phyloP scores from a whole-genome alignment of 495 filamentous ascomycete genomes.

The Aspergillus wentii region DNA sequence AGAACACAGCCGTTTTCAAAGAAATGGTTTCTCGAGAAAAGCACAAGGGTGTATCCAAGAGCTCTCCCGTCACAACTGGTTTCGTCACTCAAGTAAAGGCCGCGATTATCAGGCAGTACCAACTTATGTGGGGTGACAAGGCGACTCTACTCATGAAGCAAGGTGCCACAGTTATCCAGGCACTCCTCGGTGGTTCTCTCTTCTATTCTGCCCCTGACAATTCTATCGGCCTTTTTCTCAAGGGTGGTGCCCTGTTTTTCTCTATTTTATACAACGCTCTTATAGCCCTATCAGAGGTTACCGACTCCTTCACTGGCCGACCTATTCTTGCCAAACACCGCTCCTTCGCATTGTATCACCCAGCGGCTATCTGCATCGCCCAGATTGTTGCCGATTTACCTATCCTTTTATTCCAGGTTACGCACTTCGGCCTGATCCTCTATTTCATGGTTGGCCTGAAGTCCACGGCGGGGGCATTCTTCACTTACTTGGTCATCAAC shows the following conservation, averaged over 20 bases:
- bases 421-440: slow-evolving; percentile 61
- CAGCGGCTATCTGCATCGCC: slow-evolving; percentile 66
- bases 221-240: slow-evolving; percentile 44
- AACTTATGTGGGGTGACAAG: slow-evolving; percentile 57
- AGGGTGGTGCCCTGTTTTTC: slow-evolving; percentile 63
- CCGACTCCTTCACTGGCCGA: slow-evolving; percentile 60
- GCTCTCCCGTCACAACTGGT: slow-evolving; percentile 52
- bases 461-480: slow-evolving; percentile 45
- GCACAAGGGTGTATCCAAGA: slow-evolving; percentile 31
- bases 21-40: slow-evolving; percentile 40
- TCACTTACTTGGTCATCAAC: slow-evolving; percentile 46
- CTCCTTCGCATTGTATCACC: slow-evolving; percentile 69
- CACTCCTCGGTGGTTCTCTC: slow-evolving; percentile 36
- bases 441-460: slow-evolving; percentile 67
- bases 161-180: slow-evolving; percentile 34
- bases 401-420: slow-evolving; percentile 57
- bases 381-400: slow-evolving; percentile 68
- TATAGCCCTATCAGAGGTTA: slow-evolving; percentile 67
- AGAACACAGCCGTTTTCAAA: slow-evolving; percentile 45
- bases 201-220: slow-evolving; percentile 35
- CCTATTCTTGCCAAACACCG: slow-evolving; percentile 75
- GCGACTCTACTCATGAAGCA: slow-evolving; percentile 58
- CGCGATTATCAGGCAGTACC: slow-evolving; percentile 49
- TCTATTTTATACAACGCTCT: slow-evolving; percentile 69
- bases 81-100: slow-evolving; percentile 55